phyloP scores from a whole-genome alignment of 2,329 filamentous ascomycete genomes.

The Hansfordia pulvinata region DNA sequence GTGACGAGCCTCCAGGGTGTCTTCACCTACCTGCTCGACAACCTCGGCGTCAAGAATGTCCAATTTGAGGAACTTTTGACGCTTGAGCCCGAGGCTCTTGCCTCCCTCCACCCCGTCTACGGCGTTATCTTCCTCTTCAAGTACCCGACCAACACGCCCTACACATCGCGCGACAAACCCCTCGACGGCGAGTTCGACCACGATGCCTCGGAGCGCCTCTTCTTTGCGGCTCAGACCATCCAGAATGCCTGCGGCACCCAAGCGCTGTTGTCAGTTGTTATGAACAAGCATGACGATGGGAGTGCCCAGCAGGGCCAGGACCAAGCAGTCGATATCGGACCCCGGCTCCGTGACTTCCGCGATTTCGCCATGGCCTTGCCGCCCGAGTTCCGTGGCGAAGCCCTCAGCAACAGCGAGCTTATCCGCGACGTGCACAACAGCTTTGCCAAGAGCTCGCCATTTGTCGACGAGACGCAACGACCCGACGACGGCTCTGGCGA shows the following conservation, averaged over 20 bases:
- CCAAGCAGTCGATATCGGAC: conserved; percentile 52
- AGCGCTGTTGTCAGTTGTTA: conserved; percentile 76
- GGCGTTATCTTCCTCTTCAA: conserved; percentile 99
- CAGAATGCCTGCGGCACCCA: conserved; percentile 98
- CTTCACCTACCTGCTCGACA: conserved; percentile 90
- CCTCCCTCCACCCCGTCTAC: conserved; percentile 65
- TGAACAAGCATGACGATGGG: no score
- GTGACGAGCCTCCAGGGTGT: conserved; percentile 53
- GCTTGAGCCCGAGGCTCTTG: conserved; percentile 64
- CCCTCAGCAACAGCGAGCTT: conserved; percentile 47
- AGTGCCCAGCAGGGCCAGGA: no score
- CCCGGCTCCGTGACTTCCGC: conserved; percentile 61
- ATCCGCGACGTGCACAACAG: conserved; percentile 78
- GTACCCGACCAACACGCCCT: conserved; percentile 61
- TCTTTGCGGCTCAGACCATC: conserved; percentile 95
- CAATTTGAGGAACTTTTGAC: conserved; percentile 95
- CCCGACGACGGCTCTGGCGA: conserved; percentile 58
- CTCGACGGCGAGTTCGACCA: conserved; percentile 74
- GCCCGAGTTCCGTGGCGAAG: conserved; percentile 51
- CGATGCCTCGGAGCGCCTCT: conserved; percentile 60
- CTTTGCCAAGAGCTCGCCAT: conserved; percentile 79
- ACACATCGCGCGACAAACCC: conserved; percentile 46
- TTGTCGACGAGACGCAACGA: conserved; percentile 78
- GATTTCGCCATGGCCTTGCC: conserved; percentile 81
- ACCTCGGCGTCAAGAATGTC: conserved; percentile 79